Conservation (phyloP, 345 rosid genomes). For the Firmiana major region DNA sequence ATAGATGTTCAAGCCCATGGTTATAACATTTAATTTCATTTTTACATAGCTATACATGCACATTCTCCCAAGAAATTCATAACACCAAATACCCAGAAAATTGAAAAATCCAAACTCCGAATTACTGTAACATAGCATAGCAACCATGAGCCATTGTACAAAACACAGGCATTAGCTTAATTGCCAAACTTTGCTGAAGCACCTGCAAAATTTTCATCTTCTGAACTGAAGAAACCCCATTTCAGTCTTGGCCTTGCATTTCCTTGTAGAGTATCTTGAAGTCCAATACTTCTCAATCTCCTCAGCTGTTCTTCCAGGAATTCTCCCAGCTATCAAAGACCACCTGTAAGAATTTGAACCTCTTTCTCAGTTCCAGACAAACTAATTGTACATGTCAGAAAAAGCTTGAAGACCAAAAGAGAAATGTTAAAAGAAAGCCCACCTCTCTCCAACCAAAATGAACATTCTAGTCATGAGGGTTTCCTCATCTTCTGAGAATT, state of each 20-base stretch:
- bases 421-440: not conserved
- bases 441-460: conserved; percentile 57
- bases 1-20: not conserved
- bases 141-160: not conserved
- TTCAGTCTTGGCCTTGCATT: conserved; percentile 1
- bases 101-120: not conserved
- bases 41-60: not conserved
- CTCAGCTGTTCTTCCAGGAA: conserved; percentile 56
- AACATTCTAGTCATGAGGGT: conserved; percentile 46
- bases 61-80: not conserved
- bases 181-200: not conserved
- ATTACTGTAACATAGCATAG: not conserved
- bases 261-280: conserved; percentile 35
- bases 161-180: not conserved
- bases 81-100: not conserved
- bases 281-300: conserved; percentile 60
- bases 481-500: conserved; percentile 52
- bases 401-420: not conserved
- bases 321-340: conserved; percentile 55
- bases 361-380: not conserved
- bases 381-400: not conserved
- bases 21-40: not conserved
- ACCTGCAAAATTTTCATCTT: conserved; percentile 8
- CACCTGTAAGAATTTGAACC: conserved; percentile 27
- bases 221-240: not conserved